Conservation (phyloP, 2,329 filamentous ascomycete species). For the Eurotiales sp. region DNA sequence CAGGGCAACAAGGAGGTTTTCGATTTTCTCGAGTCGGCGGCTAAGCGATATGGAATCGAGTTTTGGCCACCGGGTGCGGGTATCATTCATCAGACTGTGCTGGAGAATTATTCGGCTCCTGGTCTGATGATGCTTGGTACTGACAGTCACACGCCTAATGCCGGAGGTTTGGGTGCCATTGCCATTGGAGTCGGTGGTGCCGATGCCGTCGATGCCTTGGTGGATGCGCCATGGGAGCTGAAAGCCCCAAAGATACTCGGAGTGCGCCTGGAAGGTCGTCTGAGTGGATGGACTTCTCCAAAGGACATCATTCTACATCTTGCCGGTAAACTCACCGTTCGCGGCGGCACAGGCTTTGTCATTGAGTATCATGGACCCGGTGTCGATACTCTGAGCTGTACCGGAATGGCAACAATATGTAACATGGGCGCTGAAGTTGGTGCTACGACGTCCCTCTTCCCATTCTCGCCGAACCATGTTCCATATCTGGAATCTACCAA, state of each 20-base stretch:
- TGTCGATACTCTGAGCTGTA: slow-evolving; percentile 82
- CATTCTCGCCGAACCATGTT: slow-evolving; percentile 77
- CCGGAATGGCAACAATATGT: slow-evolving; percentile 86
- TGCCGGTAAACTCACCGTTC: slow-evolving; percentile 84
- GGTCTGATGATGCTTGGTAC: slow-evolving; percentile 99
- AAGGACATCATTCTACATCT: slow-evolving; percentile 94
- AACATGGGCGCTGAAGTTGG: slow-evolving; percentile 91
- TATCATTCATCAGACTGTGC: slow-evolving; percentile 94
- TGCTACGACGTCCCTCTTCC: slow-evolving; percentile 94
- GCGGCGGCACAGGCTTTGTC: slow-evolving; percentile 89
- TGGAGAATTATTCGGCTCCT: slow-evolving; percentile 97
- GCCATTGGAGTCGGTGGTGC: slow-evolving; percentile 97
- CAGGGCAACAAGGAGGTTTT: slow-evolving; percentile 95
- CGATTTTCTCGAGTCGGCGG: slow-evolving; percentile 90
- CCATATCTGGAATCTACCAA: slow-evolving; percentile 86
- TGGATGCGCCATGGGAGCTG: slow-evolving; percentile 94
- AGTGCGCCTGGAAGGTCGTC: slow-evolving; percentile 75
- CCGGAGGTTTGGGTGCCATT: slow-evolving; percentile 87
- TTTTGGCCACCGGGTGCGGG: slow-evolving; percentile 93
- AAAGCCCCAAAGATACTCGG: slow-evolving; percentile 90
- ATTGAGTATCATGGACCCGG: slow-evolving; percentile 93
- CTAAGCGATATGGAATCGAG: slow-evolving; percentile 87
- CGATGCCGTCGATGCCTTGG: slow-evolving; percentile 93
- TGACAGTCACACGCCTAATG: slow-evolving; percentile 95
- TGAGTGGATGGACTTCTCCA: slow-evolving; percentile 86